Base-by-base conservation (phyloP, 2,329 filamentous ascomycete species). In the Cordyceps cateniannulata region DNA sequence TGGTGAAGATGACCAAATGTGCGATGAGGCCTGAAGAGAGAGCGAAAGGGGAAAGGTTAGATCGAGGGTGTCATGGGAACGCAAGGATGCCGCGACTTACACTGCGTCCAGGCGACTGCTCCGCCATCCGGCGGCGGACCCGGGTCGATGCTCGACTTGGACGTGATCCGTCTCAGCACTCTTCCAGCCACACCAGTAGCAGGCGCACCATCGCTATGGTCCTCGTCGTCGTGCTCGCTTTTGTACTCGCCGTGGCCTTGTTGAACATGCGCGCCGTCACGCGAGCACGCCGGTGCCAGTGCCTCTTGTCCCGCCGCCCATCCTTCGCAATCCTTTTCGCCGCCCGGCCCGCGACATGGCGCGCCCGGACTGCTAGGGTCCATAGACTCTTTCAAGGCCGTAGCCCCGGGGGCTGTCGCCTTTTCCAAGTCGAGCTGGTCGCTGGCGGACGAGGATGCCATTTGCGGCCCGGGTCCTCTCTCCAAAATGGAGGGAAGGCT, bases 111-210 rank as follows among this genome's bases (percentile, higher is more conserved):
- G 0, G 81, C 80, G 24, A 69, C 65, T 55, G 69, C 65, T 0
- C 81, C 81, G 3, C 80, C 81, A 29, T 84, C 79, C 0, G 81
- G 81, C 1, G 81, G 79, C 22, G 80, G 79, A 0, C 77, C 76
- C 0, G 76, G 76, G 44, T 77, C 72, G 53, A 70, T 67, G 50
- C 71, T 77, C 1, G 75, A 75, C 42, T 70, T 73, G 1, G 76
- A 75, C 20, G 73, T 76, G 3, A 75, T 72, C 18, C 72, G 69
- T 63, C 76, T 80, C 14, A 79, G 62, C 5, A 77, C 73, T 1
- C 76, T 73, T 56, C 66, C 69, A 1, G 78, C 49, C 0, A 72
- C 64, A 18, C 62, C 27, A 35, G 64, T 54, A 3, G 60, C 51
- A 27, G 57, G 24, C 18, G 14, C 64, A 51, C 52, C 52, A 22